Percentiles rank a stretch among this genome's conserved stretches.
Evolutionary conservation across 2,329 filamentous ascomycete genomes (phyloP).

Genomic region (Juglanconis juglandina): DNA sequence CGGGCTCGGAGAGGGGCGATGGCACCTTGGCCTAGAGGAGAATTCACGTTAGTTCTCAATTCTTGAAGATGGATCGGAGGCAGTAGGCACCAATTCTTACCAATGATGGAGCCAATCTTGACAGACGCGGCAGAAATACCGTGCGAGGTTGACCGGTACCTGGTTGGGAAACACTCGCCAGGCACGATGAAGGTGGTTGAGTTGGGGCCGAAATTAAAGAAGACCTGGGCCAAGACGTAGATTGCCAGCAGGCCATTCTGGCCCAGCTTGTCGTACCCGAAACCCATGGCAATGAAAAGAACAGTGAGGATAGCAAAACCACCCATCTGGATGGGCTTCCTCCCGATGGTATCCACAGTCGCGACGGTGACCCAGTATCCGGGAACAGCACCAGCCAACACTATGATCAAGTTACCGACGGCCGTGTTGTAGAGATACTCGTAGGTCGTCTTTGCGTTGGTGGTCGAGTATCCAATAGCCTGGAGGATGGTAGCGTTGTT

Average conservation of each 20-base stretch:
- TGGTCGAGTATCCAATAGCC: conserved; percentile 66
- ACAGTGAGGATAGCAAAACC: conserved; percentile 60
- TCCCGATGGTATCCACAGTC: conserved; percentile 65
- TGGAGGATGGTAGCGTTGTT: conserved; percentile 72
- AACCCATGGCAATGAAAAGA: conserved; percentile 61
- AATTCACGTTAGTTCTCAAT: not conserved
- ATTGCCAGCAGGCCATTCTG: conserved; percentile 52
- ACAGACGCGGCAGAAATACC: conserved; percentile 49
- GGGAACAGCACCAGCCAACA: conserved; percentile 74
- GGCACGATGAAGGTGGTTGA: conserved; percentile 56
- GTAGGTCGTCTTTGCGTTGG: conserved; percentile 39
- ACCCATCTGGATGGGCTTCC: conserved; percentile 71
- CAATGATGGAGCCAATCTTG: conserved; percentile 56
- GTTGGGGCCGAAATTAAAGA: conserved; percentile 59
- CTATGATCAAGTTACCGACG: conserved; percentile 74
- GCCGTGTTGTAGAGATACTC: conserved; percentile 69
- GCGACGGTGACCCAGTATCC: conserved; percentile 80
- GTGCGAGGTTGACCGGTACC: conserved; percentile 55
- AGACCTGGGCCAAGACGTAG: conserved; percentile 56
- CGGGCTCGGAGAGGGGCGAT: conserved; percentile 51
- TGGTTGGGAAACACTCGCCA: conserved; percentile 54
- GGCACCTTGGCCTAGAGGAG: conserved; percentile 43
- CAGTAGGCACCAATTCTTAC: not conserved
- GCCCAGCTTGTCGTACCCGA: conserved; percentile 54
- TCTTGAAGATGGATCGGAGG: not conserved